Conservation (phyloP, 176 grass and related monocot species). For the Lolium rigidum region DNA sequence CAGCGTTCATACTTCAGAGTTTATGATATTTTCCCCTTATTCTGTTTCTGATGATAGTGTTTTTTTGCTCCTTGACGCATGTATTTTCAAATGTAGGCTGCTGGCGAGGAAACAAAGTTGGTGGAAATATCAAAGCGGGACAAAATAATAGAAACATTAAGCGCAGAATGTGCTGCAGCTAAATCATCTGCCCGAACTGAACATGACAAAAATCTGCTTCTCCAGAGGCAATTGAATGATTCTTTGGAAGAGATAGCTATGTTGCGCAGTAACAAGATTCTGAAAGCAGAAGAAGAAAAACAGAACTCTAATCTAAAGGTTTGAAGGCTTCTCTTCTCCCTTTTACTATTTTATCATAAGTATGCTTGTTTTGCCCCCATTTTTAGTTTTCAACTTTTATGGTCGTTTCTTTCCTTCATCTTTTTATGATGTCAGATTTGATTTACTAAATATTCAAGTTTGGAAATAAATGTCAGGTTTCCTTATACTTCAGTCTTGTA, state of each 20-base stretch:
- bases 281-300: slow-evolving; percentile 67
- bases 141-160: slow-evolving; percentile 71
- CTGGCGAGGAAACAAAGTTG: slow-evolving; percentile 79
- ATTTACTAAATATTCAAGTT: neutral
- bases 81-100: slow-evolving; percentile 54
- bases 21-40: slow-evolving; percentile 13
- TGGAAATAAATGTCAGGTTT: neutral
- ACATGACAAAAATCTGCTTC: slow-evolving; percentile 62
- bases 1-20: neutral
- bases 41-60: slow-evolving; percentile 9
- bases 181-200: slow-evolving; percentile 66
- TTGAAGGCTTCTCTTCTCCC: slow-evolving; percentile 29
- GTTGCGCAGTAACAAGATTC: slow-evolving; percentile 56
- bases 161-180: slow-evolving; percentile 54
- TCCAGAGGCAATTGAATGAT: slow-evolving; percentile 63
- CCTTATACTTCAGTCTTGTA: neutral
- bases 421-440: neutral
- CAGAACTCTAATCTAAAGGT: slow-evolving; percentile 86
- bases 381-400: slow-evolving; percentile 9
- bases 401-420: neutral
- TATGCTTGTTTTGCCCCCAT: slow-evolving; percentile 2
- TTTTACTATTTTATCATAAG: slow-evolving; percentile 21
- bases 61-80: slow-evolving; percentile 27
- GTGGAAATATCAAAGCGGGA: slow-evolving; percentile 79
- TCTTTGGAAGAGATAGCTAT: slow-evolving; percentile 66